Conservation (phyloP, 192 early-diverging fungal genomes). For the Gryganskiella cystojenkinii region DNA sequence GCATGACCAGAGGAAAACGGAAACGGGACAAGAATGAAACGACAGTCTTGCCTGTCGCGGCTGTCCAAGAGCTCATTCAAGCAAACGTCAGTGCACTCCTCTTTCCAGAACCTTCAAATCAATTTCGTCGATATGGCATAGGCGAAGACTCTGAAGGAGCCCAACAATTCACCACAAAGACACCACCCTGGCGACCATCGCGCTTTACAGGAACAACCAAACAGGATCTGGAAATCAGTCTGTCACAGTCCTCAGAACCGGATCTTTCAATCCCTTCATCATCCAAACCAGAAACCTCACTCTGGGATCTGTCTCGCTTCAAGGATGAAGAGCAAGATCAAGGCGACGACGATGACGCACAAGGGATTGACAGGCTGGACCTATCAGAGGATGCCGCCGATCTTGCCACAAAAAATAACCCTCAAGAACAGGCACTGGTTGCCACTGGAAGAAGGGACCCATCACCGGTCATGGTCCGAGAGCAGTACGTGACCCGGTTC, state of each 20-base stretch:
- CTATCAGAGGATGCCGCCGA: background rate
- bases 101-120: conserved; percentile 19
- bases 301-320: conserved; percentile 39
- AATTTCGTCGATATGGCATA: background rate
- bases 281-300: conserved; percentile 15
- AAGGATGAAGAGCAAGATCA: too few species aligned
- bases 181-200: conserved; percentile 45
- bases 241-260: conserved; percentile 22
- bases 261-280: too few species aligned
- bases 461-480: background rate
- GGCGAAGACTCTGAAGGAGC: background rate
- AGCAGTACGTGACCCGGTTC: conserved; percentile 2
- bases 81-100: conserved; percentile 33
- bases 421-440: too few species aligned
- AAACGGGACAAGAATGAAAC: conserved; percentile 34
- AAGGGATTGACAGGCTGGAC: background rate
- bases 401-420: too few species aligned
- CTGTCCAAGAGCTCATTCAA: conserved; percentile 41
- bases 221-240: background rate
- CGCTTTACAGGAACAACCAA: conserved; percentile 14
- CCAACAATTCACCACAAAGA: background rate
- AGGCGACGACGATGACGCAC: too few species aligned
- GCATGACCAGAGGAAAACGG: conserved; percentile 17
- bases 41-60: conserved; percentile 25
- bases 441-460: background rate